Base-by-base conservation (phyloP, 2,329 filamentous ascomycete genomes). In the Cladophialophora psammophila region DNA sequence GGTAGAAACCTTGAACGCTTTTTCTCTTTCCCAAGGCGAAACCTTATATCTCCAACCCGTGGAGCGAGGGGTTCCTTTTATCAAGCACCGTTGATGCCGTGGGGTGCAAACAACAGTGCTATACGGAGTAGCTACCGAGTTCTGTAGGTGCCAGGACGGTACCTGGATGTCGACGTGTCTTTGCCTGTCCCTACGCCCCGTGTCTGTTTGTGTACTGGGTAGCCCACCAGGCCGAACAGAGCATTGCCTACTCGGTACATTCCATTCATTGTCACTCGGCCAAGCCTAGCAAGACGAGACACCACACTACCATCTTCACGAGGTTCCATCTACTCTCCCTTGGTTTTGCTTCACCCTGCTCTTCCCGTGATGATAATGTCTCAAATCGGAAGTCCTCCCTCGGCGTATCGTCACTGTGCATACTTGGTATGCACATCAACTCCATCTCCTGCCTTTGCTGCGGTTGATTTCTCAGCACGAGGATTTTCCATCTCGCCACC, bases 391-490 rank as follows among this genome's bases (percentile, higher is more conserved):
- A 56, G 38, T 54, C 52, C 2, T 63, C 52, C 12, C 36, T 20
- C 18, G n/a, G 12, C 52, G 10, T 18, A 26, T 63, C 60, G 60
- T 63, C 60, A 63, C 60, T 18, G 52, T 45, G 60, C 60, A 63
- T 55, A n/a, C n/a, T n/a, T n/a, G n/a, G n/a, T n/a, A 55, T 45
- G 35, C 52, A 32, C 35, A 20, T 31, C 59, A 40, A 61, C 32
- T 38, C 35, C 53, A 26, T 35, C 60, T 55, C 59, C 59, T 54
- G 45, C 36, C 53, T 26, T 35, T 13, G 9, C 50, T 8, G n/a
- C 50, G 36, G 38, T 63, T 63, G 60, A 63, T 63, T 63, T 63
- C 60, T 63, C 60, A 63, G 60, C 60, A 63, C 34, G 15, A 34
- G 34, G 34, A 36, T 35, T 31, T 32, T 54, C 45, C 20, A 50